Base-by-base conservation (phyloP, 768 basidiomycete genomes). In the Rhodosporidiobolus odoratus region DNA sequence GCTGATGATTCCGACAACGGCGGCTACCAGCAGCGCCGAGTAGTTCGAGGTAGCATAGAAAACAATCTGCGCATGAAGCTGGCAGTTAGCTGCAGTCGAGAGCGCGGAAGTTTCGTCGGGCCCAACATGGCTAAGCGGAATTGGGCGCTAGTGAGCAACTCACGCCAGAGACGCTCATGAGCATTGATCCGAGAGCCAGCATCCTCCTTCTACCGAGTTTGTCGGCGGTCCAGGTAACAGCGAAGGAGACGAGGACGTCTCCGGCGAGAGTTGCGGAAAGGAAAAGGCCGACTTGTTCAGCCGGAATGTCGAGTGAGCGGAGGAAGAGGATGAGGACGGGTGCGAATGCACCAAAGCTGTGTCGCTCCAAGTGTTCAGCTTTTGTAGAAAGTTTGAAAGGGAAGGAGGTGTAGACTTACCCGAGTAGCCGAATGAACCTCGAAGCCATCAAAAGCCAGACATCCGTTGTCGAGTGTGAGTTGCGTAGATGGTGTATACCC, bases 281-380 rank as follows among this genome's bases (percentile, higher is more conserved):
- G 69, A 79, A 79, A 21, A 77, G 54, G 10, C 79, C 79, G 59
- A 79, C 75, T 1, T 65, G 71, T 32, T 72, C 63, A 48, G 78
- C 79, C 35, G 75, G 68, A 50, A 79, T 68, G 38, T 58, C 74
- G 34, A 78, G 56, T 0, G 70, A 35, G 15, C 65, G 53, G 7
- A 71, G 54, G 48, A 58, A 66, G 35, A 71, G 54, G 59, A 71
- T 66, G 19, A 71, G 47, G 58, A 71, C 54, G 17, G 69, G 69
- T 13, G 69, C 69, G 19, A 71, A 61, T 17, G 45, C 72, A 48
- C 69, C 78, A 71, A 75, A 78, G 70, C 57, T 76, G 66, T 15
- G 71, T 63, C 23, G 30, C n/a, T 38, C 38, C 30, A n/a, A 19
- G n/a, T 19, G 30, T 37, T 5, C 16, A 35, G 47, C 65, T 8